phyloP scores from a whole-genome alignment of 805 yeast genomes.

The Tetrapisispora pingtungensis region DNA sequence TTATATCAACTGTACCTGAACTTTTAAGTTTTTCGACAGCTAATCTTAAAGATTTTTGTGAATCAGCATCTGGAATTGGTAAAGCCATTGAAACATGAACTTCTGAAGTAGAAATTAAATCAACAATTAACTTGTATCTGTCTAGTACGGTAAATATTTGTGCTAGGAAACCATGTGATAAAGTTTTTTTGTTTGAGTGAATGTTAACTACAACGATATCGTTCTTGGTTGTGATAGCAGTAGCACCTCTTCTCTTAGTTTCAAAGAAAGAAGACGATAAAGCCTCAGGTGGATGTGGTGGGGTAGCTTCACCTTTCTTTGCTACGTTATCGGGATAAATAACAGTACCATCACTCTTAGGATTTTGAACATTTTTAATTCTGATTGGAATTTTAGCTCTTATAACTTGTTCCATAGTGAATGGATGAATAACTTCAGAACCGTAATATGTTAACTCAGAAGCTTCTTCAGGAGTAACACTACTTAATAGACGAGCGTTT shows the following conservation, averaged over 20 bases:
- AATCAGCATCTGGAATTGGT: constrained; percentile 61
- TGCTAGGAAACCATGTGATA: constrained; percentile 92
- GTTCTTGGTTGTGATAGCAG: constrained; percentile 93
- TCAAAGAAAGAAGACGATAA: constrained; percentile 35
- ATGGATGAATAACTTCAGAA: constrained; percentile 95
- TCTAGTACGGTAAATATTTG: constrained; percentile 81
- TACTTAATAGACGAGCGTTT: constrained; percentile 69
- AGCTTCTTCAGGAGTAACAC: constrained; percentile 97
- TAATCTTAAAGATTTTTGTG: constrained; percentile 44
- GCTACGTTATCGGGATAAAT: constrained; percentile 88
- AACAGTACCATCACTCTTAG: constrained; percentile 85
- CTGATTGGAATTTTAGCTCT: constrained; percentile 92
- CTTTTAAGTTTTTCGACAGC: constrained; percentile 72
- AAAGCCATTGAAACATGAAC: constrained; percentile 98
- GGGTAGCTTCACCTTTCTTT: constrained; percentile 78
- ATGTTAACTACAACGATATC: constrained; percentile 87
- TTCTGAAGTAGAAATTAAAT: constrained; percentile 91
- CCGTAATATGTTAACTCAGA: constrained; percentile 97
- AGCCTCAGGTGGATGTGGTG: constrained; percentile 89
- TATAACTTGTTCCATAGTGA: constrained; percentile 98
- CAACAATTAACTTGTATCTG: constrained; percentile 77
- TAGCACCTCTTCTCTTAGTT: constrained; percentile 57
- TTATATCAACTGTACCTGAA: constrained; percentile 83
- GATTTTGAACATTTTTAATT: constrained; percentile 92
- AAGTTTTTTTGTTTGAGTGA: constrained; percentile 85